Evolutionary conservation across 2,329 filamentous ascomycete genomes (phyloP).

Genomic region (Gaeumannomyces sp.): DNA sequence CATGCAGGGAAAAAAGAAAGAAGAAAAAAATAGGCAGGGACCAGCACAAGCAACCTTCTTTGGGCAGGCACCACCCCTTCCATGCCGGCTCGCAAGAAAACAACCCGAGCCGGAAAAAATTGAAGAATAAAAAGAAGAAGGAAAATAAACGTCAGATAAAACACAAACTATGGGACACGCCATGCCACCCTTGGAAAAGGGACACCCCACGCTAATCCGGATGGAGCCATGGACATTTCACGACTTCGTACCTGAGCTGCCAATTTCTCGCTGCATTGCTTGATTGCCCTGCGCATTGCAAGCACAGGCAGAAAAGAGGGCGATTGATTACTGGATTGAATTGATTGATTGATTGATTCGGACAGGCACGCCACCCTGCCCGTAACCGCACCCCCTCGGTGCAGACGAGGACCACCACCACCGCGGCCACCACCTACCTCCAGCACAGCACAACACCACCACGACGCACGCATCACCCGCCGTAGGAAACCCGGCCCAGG

Average conservation of each 20-base stretch:
- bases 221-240: neutral
- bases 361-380: slow-evolving; percentile 9
- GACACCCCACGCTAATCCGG: neutral
- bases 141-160: slow-evolving; percentile 1
- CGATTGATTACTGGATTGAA: slow-evolving; percentile 11
- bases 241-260: neutral
- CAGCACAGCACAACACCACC: neutral
- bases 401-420: slow-evolving; percentile 5
- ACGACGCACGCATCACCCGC: slow-evolving; percentile 6
- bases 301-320: slow-evolving; percentile 9
- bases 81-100: neutral
- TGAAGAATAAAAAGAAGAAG: slow-evolving; percentile 1
- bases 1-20: no score
- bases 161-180: neutral
- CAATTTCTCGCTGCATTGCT: slow-evolving; percentile 11
- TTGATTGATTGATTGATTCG: slow-evolving; percentile 7
- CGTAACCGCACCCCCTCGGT: neutral
- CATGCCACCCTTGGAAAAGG: slow-evolving; percentile 4
- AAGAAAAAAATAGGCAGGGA: no score
- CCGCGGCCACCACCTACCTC: slow-evolving; percentile 5
- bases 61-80: no score
- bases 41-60: no score
- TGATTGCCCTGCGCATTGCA: slow-evolving; percentile 12
- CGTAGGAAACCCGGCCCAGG: slow-evolving; percentile 25
- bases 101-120: slow-evolving; percentile 5